Base-by-base conservation (phyloP, 2,329 filamentous ascomycete genomes). In the Phoma sp. region DNA sequence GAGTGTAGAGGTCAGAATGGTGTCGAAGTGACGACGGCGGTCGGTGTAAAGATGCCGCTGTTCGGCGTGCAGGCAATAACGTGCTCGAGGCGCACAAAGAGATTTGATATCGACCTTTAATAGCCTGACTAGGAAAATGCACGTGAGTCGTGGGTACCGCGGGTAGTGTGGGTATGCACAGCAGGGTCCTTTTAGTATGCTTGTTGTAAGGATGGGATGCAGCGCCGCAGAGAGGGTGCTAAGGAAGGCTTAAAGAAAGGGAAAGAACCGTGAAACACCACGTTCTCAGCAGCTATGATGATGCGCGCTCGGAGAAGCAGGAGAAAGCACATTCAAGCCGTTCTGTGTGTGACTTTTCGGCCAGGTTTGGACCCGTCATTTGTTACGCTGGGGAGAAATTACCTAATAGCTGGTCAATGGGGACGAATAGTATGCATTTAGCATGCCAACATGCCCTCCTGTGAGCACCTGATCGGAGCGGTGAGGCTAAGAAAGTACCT, bases 341-440 rank as follows among this genome's bases (percentile, higher is more conserved):
- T 53, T 57, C 55, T 42, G 57, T 71, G 70, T 70, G 64, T 61
- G 63, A 72, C 59, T 46, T 57, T 61, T 48, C 53, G 39, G 60
- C 57, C 60, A 52, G 56, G 52, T 61, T 65, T 57, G 59, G 52
- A 28, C 42, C 61, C 61, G 59, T 68, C 65, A 65, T 65, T 48
- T 45, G 64, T 58, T 60, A 60, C 60, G 56, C 60, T 62, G 66
- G 62, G 59, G 59, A 58, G 60, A 47, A 66, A 67, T 74, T 74
- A 74, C 66, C 61, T 74, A 74, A 74, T 74, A 67, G 68, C 61
- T 56, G 67, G 53, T 40, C 37, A 30, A 45, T 46, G 46, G 56
- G 60, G 56, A 66, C 69, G 66, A 73, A 73, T 73, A 61, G 68
- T 56, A 66, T 63, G 63, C 65, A 59, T 61, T 64, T 67, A 65